Base-by-base conservation (phyloP, 2,329 filamentous ascomycete species). In the Lecanicillium sp. region DNA sequence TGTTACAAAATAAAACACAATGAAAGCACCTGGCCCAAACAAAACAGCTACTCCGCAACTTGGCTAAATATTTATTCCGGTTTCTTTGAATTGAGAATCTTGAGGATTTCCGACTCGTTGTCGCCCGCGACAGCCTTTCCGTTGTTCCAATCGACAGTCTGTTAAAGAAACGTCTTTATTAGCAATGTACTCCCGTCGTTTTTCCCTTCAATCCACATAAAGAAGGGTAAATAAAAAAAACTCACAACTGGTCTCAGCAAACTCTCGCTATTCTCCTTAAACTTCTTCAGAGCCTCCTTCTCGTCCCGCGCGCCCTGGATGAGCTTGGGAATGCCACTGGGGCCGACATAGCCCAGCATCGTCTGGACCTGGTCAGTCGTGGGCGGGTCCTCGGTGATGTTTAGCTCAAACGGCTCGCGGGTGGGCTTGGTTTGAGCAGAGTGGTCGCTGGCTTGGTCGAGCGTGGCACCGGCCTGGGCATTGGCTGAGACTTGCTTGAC, bases 81-180 rank as follows among this genome's bases (percentile, higher is more conserved):
- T 44, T 65, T 66, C 39, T 78, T 58, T 41, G 75, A 68, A 42
- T 78, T 75, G 37, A 95, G 62, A 62, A 95, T 71, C 63, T 83
- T 87, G 55, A 95, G 63, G 44, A 96, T 95, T 65, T 90, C 84
- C 13, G 87, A 94, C 66, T 95, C 82, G 47, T 84, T 80, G 36
- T 85, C 85, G 15, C 86, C 85, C 18, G 77, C 67, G 65, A 84
- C 69, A 33, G 81, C 90, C 59, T 79, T 84, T 47, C 89, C 92
- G 59, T 90, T 89, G 57, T 83, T 86, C 92, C 92, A 96, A 59
- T 96, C 90, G 37, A 96, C 90, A 42, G 83, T 65, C 74, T 71
- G 46, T 19, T 27, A 11, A 25, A 25, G 22, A 25, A 25, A 43
- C 37, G 11, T 6, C 17, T 13, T 12, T 9, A 36, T 45, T 30